Percentiles rank a stretch among this genome's conserved stretches.
Conservation (phyloP, 495 filamentous ascomycete genomes). For the Lasiosphaeria hispida region DNA sequence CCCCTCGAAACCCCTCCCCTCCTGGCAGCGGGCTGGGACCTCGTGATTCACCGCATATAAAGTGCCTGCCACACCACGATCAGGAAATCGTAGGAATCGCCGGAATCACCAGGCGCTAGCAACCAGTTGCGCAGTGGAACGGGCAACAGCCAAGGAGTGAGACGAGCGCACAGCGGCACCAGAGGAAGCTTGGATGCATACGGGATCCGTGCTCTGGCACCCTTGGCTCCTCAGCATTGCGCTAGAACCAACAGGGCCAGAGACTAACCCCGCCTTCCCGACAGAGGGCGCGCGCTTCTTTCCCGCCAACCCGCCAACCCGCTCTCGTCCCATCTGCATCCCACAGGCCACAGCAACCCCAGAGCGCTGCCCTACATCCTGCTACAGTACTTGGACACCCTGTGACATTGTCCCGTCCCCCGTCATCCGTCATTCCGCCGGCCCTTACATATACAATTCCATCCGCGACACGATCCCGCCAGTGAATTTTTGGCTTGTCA, state of each 20-base stretch:
- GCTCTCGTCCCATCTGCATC: no score
- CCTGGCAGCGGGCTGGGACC: not conserved
- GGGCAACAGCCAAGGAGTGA: not conserved
- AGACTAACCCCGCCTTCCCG: slow-evolving; percentile 4
- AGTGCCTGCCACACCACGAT: slow-evolving; percentile 17
- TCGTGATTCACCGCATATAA: slow-evolving; percentile 21
- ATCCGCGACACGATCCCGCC: not conserved
- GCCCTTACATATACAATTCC: slow-evolving; percentile 1
- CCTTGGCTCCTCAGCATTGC: not conserved
- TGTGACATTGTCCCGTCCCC: not conserved
- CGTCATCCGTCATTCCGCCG: not conserved
- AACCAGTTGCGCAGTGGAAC: not conserved
- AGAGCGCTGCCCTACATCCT: no score
- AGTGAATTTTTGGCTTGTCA: slow-evolving; percentile 7
- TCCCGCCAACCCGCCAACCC: no score
- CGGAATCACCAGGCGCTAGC: not conserved
- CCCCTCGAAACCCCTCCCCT: slow-evolving; percentile 6
- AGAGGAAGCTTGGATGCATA: not conserved
- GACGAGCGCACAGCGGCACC: not conserved
- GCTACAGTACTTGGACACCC: no score
- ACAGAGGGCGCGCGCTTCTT: no score
- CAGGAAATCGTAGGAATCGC: no score
- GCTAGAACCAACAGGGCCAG: not conserved
- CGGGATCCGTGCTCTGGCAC: slow-evolving; percentile 16
- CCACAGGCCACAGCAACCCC: no score